Evolutionary conservation across 2,329 filamentous ascomycete species (phyloP).

Genomic region (Chaetomium olivaceum): DNA sequence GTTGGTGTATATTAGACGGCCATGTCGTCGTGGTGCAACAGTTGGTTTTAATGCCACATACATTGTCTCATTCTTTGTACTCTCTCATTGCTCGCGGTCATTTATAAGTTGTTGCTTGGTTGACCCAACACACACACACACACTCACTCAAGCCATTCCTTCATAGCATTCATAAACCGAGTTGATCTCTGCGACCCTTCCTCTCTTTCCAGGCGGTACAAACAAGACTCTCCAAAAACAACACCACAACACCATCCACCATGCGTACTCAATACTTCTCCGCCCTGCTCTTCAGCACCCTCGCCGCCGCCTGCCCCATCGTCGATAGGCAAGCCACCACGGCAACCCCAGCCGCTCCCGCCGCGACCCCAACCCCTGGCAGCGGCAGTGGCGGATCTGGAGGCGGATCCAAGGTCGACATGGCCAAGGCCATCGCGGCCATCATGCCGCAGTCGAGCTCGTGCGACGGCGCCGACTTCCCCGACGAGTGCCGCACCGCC

Average conservation of each 20-base stretch:
- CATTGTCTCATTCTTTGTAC: neutral
- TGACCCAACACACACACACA: neutral
- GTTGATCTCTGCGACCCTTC: conserved; percentile 1
- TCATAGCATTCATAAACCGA: neutral
- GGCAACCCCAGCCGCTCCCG: neutral
- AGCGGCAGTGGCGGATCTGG: neutral
- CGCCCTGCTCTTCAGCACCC: conserved; percentile 34
- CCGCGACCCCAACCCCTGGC: neutral
- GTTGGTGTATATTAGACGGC: conserved; percentile 2
- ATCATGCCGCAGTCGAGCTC: conserved; percentile 59
- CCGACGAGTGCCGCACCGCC: conserved; percentile 67
- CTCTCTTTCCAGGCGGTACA: neutral
- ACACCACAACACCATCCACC: neutral
- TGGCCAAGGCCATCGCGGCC: conserved; percentile 43
- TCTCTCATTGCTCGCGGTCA: neutral
- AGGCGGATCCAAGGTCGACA: neutral
- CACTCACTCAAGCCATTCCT: neutral
- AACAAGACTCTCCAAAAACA: neutral
- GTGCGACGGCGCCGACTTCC: conserved; percentile 51
- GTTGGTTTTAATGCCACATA: neutral
- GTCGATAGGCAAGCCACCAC: conserved; percentile 33
- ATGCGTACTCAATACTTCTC: conserved; percentile 27
- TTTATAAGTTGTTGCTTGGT: neutral
- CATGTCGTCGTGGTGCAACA: neutral
- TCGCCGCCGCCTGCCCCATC: conserved; percentile 33